phyloP scores from a whole-genome alignment of 257 asterid species.

The Solanum appendiculatum region DNA sequence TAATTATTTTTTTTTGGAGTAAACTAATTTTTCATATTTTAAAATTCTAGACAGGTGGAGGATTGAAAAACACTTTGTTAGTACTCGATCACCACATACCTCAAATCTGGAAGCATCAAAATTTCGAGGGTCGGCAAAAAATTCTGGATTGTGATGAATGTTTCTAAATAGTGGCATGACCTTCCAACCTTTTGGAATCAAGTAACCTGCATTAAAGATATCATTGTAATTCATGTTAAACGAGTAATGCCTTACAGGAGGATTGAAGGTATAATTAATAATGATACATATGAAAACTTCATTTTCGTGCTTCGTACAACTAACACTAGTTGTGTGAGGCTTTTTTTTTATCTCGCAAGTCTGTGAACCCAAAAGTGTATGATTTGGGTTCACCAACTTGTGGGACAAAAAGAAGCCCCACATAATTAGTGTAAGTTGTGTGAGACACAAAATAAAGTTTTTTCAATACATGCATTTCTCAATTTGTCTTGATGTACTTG shows the following conservation, averaged over 20 bases:
- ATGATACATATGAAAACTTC: neutral
- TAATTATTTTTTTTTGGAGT: neutral
- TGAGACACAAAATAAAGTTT: neutral
- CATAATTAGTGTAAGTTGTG: neutral
- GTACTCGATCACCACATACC: slow-evolving; percentile 26
- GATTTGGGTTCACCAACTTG: neutral
- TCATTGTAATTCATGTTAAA: neutral
- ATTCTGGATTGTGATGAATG: slow-evolving; percentile 84
- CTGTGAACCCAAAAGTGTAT: neutral
- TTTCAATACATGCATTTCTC: neutral
- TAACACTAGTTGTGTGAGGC: neutral
- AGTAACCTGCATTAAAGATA: slow-evolving; percentile 41
- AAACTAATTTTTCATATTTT: neutral
- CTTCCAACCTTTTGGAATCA: slow-evolving; percentile 95
- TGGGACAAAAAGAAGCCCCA: neutral
- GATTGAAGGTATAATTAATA: neutral
- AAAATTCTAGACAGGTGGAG: slow-evolving; percentile 12
- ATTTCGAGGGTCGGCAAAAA: slow-evolving; percentile 58
- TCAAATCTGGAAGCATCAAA: slow-evolving; percentile 76
- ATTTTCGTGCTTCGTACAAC: neutral
- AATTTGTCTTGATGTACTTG: neutral
- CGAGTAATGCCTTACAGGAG: neutral
- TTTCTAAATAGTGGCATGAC: slow-evolving; percentile 91
- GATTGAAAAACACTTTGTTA: neutral
- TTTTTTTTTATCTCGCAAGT: neutral